Conservation (phyloP, 768 basidiomycete species). For the Boletus fagicola region DNA sequence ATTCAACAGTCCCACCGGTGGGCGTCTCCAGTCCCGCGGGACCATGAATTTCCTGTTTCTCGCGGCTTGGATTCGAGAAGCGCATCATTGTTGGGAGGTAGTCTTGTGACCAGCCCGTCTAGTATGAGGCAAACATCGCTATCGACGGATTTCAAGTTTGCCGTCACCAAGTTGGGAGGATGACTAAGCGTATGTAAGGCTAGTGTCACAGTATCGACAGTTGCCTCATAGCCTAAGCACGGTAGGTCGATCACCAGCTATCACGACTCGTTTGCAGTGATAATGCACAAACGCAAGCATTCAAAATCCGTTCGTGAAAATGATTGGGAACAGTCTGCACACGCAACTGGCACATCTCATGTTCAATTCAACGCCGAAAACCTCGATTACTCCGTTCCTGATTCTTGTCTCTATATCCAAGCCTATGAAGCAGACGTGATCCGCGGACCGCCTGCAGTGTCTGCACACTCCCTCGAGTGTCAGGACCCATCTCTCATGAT, state of each 20-base stretch:
- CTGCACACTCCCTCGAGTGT: conserved; percentile 37
- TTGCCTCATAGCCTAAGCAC: not conserved
- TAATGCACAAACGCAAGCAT: conserved; percentile 31
- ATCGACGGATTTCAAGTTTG: no score
- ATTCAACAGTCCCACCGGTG: no score
- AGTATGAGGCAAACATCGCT: no score
- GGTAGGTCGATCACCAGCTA: not conserved
- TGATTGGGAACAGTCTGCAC: conserved; percentile 8
- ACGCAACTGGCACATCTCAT: not conserved
- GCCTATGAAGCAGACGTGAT: conserved; percentile 78
- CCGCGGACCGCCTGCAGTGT: conserved; percentile 46
- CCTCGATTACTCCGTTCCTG: conserved; percentile 5
- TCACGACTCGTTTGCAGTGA: not conserved
- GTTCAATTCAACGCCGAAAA: not conserved
- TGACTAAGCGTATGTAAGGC: not conserved
- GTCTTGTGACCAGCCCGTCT: no score
- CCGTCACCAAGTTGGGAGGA: no score
- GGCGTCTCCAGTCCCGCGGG: no score
- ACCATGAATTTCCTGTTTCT: no score
- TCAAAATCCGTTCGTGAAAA: conserved; percentile 12
- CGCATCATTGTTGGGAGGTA: no score
- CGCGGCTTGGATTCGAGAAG: no score
- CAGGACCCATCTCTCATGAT: conserved; percentile 6
- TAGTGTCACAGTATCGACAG: not conserved
- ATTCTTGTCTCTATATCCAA: conserved; percentile 49